phyloP scores from a whole-genome alignment of 2,329 filamentous ascomycete species.

The Neofusicoccum sp. region DNA sequence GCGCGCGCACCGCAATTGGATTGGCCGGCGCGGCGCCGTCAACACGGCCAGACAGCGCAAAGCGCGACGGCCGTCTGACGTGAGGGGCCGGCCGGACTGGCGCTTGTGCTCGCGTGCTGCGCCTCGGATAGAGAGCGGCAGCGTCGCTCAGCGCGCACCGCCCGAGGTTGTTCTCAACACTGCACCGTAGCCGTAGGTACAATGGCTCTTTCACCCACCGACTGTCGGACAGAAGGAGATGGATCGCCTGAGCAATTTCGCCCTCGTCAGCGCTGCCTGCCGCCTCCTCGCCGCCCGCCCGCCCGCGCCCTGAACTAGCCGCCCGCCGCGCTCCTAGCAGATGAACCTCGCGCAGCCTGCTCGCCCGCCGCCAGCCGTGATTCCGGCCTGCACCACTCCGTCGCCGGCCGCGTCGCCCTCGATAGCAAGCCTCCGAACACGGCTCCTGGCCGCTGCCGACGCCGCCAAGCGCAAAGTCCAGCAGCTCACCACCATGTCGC shows the following conservation, averaged over 20 bases:
- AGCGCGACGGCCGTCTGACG: background rate
- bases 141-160: slow-evolving; percentile 3
- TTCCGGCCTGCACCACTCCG: slow-evolving; percentile 9
- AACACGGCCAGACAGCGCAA: too few species aligned
- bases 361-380: slow-evolving; percentile 2
- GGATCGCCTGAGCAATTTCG: slow-evolving; percentile 13
- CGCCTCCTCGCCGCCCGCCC: background rate
- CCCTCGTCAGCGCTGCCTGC: background rate
- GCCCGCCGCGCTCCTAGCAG: background rate
- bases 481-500: slow-evolving; percentile 10
- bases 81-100: background rate
- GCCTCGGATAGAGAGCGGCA: slow-evolving; percentile 5
- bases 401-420: background rate
- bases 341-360: slow-evolving; percentile 4
- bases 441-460: slow-evolving; percentile 1
- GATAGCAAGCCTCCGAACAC: slow-evolving; percentile 6
- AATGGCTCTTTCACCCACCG: slow-evolving; percentile 15
- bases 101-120: background rate
- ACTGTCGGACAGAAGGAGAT: slow-evolving; percentile 12
- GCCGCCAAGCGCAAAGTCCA: background rate
- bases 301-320: background rate
- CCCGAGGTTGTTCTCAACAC: slow-evolving; percentile 16
- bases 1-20: background rate
- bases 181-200: slow-evolving; percentile 17
- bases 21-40: too few species aligned